Percentiles rank a stretch among this genome's conserved stretches.
phyloP scores from a whole-genome alignment of 176 grass and related monocot genomes.

The Oropetium thomaeum region DNA sequence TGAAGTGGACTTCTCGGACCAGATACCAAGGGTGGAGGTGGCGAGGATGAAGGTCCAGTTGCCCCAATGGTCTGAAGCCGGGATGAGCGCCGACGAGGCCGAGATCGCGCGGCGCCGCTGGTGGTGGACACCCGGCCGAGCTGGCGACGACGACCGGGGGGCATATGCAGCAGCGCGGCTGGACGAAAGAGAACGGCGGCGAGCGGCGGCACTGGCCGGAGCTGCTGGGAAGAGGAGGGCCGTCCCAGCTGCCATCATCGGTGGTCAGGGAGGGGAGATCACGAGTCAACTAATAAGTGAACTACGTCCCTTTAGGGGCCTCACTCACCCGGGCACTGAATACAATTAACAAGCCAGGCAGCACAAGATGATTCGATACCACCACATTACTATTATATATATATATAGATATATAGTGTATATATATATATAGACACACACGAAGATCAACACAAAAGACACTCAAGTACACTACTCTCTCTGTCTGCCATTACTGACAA shows the following conservation, averaged over 20 bases:
- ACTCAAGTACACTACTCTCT: too few species aligned
- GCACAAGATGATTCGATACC: too few species aligned
- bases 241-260: background rate
- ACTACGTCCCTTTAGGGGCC: background rate
- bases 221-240: background rate
- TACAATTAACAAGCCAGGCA: too few species aligned
- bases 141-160: background rate
- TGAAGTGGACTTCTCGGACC: constrained; percentile 46
- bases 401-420: too few species aligned
- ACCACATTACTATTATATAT: too few species aligned
- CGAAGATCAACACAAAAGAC: too few species aligned
- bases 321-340: too few species aligned
- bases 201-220: background rate
- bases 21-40: constrained; percentile 62
- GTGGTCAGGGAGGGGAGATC: too few species aligned
- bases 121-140: background rate
- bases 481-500: too few species aligned
- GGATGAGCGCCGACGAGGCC: constrained; percentile 23
- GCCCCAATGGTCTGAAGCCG: constrained; percentile 66
- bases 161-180: background rate
- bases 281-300: background rate
- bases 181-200: background rate
- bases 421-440: too few species aligned
- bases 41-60: constrained; percentile 75
- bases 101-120: background rate